Evolutionary conservation across 176 grass and related monocot genomes (phyloP).

Genomic region (Eragrostis nindensis): DNA sequence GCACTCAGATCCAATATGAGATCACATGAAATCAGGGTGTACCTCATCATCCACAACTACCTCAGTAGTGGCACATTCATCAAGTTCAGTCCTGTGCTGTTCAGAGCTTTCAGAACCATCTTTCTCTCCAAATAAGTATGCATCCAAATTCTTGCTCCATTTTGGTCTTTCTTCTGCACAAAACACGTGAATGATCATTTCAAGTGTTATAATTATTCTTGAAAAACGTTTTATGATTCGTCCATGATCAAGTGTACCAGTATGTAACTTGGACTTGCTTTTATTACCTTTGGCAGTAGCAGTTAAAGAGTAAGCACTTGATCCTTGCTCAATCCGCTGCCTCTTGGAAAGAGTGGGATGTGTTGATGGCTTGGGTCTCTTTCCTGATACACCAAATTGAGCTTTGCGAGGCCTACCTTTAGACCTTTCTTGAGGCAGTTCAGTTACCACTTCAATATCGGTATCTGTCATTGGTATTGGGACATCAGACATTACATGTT

Average conservation of each 20-base stretch:
- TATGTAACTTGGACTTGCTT: slow-evolving; percentile 26
- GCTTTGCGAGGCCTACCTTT: slow-evolving; percentile 38
- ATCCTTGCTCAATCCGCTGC: slow-evolving; percentile 47
- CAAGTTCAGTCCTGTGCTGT: slow-evolving; percentile 20
- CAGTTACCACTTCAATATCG: slow-evolving; percentile 57
- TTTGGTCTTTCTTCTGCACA: slow-evolving; percentile 54
- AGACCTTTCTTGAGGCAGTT: slow-evolving; percentile 52
- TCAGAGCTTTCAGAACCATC: slow-evolving; percentile 10
- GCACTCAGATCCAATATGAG: slow-evolving; percentile 17
- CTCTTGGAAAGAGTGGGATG: slow-evolving; percentile 45
- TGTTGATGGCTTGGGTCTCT: slow-evolving; percentile 25
- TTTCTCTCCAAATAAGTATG: slow-evolving; percentile 35
- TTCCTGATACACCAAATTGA: slow-evolving; percentile 32
- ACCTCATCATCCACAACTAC: slow-evolving; percentile 70
- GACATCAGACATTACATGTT: background rate
- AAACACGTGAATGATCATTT: background rate
- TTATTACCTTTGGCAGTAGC: slow-evolving; percentile 39
- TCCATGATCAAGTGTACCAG: slow-evolving; percentile 7
- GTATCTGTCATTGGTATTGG: background rate
- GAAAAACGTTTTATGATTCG: background rate
- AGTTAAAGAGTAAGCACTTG: slow-evolving; percentile 24
- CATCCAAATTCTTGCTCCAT: slow-evolving; percentile 67
- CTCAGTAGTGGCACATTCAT: slow-evolving; percentile 33
- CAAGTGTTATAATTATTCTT: background rate
- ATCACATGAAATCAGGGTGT: slow-evolving; percentile 74